These are phyloP conservation scores for Taphrina flavorubra DNA, from an alignment of 1,139 yeast genomes.

Conservation along the genomic window DNA sequence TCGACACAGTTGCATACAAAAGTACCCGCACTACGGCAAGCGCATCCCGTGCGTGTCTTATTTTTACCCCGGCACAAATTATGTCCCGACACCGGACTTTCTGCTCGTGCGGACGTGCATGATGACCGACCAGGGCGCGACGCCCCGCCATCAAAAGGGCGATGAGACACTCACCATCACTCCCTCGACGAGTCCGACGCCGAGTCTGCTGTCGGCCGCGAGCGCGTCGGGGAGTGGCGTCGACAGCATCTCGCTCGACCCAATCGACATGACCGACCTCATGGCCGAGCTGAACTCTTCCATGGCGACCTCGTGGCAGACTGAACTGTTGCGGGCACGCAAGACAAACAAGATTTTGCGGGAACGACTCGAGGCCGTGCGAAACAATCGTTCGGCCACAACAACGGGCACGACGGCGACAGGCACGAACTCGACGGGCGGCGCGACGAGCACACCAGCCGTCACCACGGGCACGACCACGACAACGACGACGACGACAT, in stretches of 20 bases:
- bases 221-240: not conserved
- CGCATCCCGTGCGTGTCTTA: slow-evolving; percentile 5
- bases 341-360: slow-evolving; percentile 36
- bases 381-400: not conserved
- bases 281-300: slow-evolving; percentile 41
- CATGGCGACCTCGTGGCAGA: slow-evolving; percentile 43
- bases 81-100: not conserved
- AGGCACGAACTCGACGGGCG: not conserved
- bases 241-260: slow-evolving; percentile 6
- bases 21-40: slow-evolving; percentile 5
- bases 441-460: not conserved
- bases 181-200: slow-evolving; percentile 6
- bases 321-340: slow-evolving; percentile 41
- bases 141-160: not conserved
- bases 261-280: slow-evolving; percentile 12
- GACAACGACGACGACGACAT: not conserved
- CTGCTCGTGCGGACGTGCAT: slow-evolving; percentile 18
- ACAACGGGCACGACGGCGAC: not conserved
- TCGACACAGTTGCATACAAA: slow-evolving; percentile 9
- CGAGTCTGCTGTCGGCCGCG: slow-evolving; percentile 5
- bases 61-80: slow-evolving; percentile 16
- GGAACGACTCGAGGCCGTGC: slow-evolving; percentile 25
- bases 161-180: not conserved
- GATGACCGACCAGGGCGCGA: not conserved
- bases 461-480: not conserved